These are phyloP conservation scores for Sclerotinia subarctica DNA, from an alignment of 2,329 filamentous ascomycete genomes.

Conservation along the genomic window DNA sequence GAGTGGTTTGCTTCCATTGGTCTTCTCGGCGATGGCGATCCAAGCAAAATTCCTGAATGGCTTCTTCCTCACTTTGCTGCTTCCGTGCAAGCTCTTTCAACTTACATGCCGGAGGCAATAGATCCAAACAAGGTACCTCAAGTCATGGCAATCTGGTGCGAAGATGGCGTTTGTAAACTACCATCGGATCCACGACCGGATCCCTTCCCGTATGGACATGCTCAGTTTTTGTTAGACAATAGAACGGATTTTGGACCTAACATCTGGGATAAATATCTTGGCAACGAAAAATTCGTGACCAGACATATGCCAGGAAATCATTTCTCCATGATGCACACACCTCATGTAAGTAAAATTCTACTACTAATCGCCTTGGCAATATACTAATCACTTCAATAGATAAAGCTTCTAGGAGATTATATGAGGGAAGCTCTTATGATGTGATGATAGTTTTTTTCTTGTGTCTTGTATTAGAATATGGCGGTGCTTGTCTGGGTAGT, in stretches of 20 bases:
- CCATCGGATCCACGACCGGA: conserved; percentile 40
- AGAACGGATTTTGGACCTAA: conserved; percentile 19
- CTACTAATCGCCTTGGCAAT: too few relatives aligned
- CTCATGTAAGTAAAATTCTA: conserved; percentile 39
- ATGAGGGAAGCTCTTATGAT: conserved; percentile 19
- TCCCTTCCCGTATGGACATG: conserved; percentile 18
- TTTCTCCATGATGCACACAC: conserved; percentile 32
- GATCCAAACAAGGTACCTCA: conserved; percentile 12
- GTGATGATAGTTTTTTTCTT: conserved; percentile 5
- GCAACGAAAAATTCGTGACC: conserved; percentile 45
- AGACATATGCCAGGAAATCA: conserved; percentile 27
- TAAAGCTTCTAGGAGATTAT: conserved; percentile 14
- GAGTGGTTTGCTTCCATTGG: conserved; percentile 70
- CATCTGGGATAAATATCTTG: conserved; percentile 20
- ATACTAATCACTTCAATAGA: conserved; percentile 4
- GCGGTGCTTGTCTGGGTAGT: background rate
- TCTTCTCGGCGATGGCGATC: conserved; percentile 60
- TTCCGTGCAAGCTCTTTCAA: conserved; percentile 16
- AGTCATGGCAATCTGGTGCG: conserved; percentile 19
- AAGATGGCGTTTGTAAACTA: conserved; percentile 35
- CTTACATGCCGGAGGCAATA: conserved; percentile 18
- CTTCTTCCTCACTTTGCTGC: conserved; percentile 18
- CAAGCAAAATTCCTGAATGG: conserved; percentile 42
- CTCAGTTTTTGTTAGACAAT: conserved; percentile 20
- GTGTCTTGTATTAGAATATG: conserved; percentile 4